phyloP scores from a whole-genome alignment of 2,329 filamentous ascomycete species.

The Zalaria sp. region DNA sequence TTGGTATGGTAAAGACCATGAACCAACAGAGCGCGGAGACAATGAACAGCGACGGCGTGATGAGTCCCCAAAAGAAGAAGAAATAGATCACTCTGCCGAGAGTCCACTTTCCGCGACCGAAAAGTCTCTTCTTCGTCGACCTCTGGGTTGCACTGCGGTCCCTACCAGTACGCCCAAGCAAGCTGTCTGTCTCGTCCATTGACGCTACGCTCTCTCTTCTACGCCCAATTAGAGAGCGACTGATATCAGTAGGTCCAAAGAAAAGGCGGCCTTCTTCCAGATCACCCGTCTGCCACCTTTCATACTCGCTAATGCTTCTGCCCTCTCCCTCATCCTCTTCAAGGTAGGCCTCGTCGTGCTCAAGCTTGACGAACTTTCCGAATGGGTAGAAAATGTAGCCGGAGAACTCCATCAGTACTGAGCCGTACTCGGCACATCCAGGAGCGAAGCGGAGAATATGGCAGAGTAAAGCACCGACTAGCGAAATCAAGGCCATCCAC shows the following conservation, averaged over 20 bases:
- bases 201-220: constrained; percentile 84
- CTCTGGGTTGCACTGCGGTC: constrained; percentile 5
- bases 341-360: constrained; percentile 85
- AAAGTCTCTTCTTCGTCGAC: constrained; percentile 63
- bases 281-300: constrained; percentile 97
- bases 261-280: constrained; percentile 91
- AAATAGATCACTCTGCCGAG: constrained; percentile 92
- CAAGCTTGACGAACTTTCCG: constrained; percentile 84
- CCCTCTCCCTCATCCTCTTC: constrained; percentile 94
- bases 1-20: constrained; percentile 92
- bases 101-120: constrained; percentile 93
- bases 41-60: constrained; percentile 72
- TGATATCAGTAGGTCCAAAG: constrained; percentile 63
- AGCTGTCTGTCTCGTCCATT: constrained; percentile 73
- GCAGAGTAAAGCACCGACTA: constrained; percentile 62
- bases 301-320: constrained; percentile 94
- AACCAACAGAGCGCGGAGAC: constrained; percentile 90
- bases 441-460: constrained; percentile 63
- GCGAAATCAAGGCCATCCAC: constrained; percentile 77
- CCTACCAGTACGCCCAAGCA: constrained; percentile 57
- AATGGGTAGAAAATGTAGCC: constrained; percentile 91
- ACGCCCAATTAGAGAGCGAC: constrained; percentile 69
- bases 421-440: constrained; percentile 74
- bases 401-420: constrained; percentile 69
- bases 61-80: constrained; percentile 83